Conservation (phyloP, 2,329 filamentous ascomycete genomes). For the Lomentospora prolificans region DNA sequence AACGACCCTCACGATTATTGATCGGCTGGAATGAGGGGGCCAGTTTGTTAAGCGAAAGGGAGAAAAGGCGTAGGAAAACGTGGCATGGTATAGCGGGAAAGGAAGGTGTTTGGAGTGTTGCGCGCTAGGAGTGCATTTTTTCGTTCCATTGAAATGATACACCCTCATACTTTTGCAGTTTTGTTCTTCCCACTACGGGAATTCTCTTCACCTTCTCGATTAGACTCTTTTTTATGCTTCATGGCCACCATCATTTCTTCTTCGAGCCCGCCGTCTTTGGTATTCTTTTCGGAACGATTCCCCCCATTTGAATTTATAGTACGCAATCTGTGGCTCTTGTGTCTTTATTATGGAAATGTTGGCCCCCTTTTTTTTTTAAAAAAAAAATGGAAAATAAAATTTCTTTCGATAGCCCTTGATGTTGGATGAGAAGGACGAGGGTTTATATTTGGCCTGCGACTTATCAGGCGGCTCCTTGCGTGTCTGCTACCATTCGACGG, state of each 20-base stretch:
- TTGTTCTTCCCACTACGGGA: neutral
- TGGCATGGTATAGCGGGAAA: neutral
- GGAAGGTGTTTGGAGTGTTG: constrained; percentile 2
- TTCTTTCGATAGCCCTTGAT: neutral
- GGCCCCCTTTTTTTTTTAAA: neutral
- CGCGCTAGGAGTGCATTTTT: neutral
- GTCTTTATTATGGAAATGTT: neutral
- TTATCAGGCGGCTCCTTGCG: neutral
- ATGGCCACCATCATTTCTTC: neutral
- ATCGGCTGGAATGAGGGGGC: neutral
- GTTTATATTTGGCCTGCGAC: neutral
- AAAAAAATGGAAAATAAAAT: neutral
- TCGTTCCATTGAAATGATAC: constrained; percentile 1
- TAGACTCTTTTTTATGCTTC: constrained; percentile 3
- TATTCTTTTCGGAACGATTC: constrained; percentile 4
- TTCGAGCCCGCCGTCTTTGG: neutral
- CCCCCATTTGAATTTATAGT: neutral
- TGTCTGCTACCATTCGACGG: neutral
- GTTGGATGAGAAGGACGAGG: too few relatives aligned
- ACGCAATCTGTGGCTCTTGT: constrained; percentile 1
- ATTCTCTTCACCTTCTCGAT: constrained; percentile 3
- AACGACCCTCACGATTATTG: constrained; percentile 3
- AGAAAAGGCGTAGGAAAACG: neutral
- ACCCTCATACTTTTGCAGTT: neutral
- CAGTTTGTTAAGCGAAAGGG: neutral